These are phyloP conservation scores for Multifurca ochricompacta DNA, from an alignment of 768 basidiomycete species.

Conservation along the genomic window DNA sequence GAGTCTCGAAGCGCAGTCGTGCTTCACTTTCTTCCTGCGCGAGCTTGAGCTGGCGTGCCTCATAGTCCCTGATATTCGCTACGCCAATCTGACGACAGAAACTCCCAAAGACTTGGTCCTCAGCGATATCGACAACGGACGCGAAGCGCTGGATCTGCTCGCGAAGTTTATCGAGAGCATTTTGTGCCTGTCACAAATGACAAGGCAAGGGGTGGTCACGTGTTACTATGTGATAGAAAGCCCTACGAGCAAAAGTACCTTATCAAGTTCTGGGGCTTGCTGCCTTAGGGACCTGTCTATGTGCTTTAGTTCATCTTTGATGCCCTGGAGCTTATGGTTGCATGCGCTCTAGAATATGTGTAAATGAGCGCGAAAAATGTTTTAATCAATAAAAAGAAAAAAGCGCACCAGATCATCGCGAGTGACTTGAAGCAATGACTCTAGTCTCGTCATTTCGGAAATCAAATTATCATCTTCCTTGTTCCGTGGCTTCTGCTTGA, in stretches of 20 bases:
- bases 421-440: slow-evolving; percentile 65
- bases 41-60: slow-evolving; percentile 81
- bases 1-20: slow-evolving; percentile 72
- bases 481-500: slow-evolving; percentile 72
- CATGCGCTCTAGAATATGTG: slow-evolving; percentile 53
- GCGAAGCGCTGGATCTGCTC: slow-evolving; percentile 48
- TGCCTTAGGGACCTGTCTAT: slow-evolving; percentile 63
- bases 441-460: slow-evolving; percentile 68
- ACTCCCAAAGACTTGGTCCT: slow-evolving; percentile 64
- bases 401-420: slow-evolving; percentile 68
- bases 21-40: slow-evolving; percentile 86
- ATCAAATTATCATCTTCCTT: slow-evolving; percentile 77
- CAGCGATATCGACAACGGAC: slow-evolving; percentile 60
- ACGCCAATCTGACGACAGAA: slow-evolving; percentile 83
- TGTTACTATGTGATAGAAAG: not conserved
- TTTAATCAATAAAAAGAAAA: not conserved
- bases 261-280: slow-evolving; percentile 60
- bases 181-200: slow-evolving; percentile 44
- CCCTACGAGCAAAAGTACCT: slow-evolving; percentile 36
- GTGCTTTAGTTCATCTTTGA: slow-evolving; percentile 81
- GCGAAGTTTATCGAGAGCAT: slow-evolving; percentile 43
- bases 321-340: slow-evolving; percentile 65
- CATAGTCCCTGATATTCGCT: slow-evolving; percentile 82
- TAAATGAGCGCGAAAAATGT: not conserved
- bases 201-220: not conserved